These are phyloP conservation scores for Candida sakaeoensis DNA, from an alignment of 805 yeast genomes.

Conservation along the genomic window DNA sequence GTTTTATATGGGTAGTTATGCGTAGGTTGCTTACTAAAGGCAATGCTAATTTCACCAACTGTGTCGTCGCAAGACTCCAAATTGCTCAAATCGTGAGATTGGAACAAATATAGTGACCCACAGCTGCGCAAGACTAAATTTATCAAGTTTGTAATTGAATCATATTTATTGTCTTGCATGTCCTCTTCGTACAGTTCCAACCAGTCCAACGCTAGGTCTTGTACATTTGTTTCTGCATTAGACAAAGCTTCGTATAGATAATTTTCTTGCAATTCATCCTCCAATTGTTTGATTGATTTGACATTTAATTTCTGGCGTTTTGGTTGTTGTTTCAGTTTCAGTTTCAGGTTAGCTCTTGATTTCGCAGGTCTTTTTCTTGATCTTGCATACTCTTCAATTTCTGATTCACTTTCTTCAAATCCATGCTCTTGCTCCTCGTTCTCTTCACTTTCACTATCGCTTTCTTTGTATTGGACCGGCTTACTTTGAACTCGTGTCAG, in stretches of 20 bases:
- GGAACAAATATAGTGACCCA: constrained; percentile 66
- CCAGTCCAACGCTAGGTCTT: constrained; percentile 40
- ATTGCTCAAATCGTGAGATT: constrained; percentile 71
- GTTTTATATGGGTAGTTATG: constrained; percentile 67
- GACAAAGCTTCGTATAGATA: constrained; percentile 28
- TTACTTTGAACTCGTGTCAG: constrained; percentile 6
- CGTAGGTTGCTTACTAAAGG: constrained; percentile 54
- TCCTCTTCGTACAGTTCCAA: constrained; percentile 27
- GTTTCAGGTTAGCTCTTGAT: constrained; percentile 5
- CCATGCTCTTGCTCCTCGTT: constrained; percentile 10
- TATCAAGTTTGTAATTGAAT: constrained; percentile 57
- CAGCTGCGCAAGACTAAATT: constrained; percentile 68
- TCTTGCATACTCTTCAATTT: constrained; percentile 10
- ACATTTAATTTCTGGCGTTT: constrained; percentile 8
- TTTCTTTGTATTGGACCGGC: constrained; percentile 11
- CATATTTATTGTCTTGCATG: constrained; percentile 21
- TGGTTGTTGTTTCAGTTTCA: constrained; percentile 9
- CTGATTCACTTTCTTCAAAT: constrained; percentile 10
- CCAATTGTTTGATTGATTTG: constrained; percentile 10
- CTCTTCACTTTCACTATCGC: constrained; percentile 9
- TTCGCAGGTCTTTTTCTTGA: neutral
- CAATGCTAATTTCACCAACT: constrained; percentile 63
- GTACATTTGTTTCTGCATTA: constrained; percentile 26
- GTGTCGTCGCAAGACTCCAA: constrained; percentile 71
- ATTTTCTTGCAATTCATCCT: constrained; percentile 27